These are phyloP conservation scores for Arctium minus DNA, from an alignment of 129 eudicot genomes.

Conservation along the genomic window DNA sequence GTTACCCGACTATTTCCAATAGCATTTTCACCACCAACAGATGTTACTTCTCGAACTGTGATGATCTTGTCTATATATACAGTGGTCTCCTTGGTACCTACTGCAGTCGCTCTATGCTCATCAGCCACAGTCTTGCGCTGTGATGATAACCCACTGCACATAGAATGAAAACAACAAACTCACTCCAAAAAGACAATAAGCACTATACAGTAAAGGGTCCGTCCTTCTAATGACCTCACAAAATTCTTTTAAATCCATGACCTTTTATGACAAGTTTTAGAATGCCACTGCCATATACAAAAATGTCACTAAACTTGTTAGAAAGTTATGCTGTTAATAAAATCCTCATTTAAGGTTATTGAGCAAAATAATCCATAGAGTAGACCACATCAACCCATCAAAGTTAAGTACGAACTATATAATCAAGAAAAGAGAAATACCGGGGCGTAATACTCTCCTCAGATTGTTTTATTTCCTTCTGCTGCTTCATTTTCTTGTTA, in stretches of 20 bases:
- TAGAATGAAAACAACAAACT: constrained; percentile 8
- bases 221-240: too few species aligned
- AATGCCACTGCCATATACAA: too few species aligned
- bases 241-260: too few species aligned
- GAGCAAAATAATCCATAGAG: not conserved
- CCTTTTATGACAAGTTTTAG: not conserved
- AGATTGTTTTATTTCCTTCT: constrained; percentile 22
- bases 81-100: constrained; percentile 59
- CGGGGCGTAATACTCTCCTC: constrained; percentile 32
- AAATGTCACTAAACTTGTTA: not conserved
- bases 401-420: not conserved
- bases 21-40: constrained; percentile 34
- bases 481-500: constrained; percentile 57
- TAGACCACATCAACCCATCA: not conserved
- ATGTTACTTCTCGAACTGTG: constrained; percentile 55
- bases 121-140: constrained; percentile 14
- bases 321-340: not conserved
- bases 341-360: not conserved
- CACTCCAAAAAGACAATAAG: not conserved
- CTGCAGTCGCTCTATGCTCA: constrained; percentile 29
- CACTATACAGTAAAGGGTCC: not conserved
- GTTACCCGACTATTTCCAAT: constrained; percentile 46
- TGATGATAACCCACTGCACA: constrained; percentile 38
- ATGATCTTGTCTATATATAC: constrained; percentile 74
- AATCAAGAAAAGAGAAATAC: constrained; percentile 19